A percentile compares a stretch with the other conserved stretches of the same genome.
These are phyloP conservation scores for Pleurostoma richardsiae DNA, from an alignment of 2,329 filamentous ascomycete species.

Conservation along the genomic window DNA sequence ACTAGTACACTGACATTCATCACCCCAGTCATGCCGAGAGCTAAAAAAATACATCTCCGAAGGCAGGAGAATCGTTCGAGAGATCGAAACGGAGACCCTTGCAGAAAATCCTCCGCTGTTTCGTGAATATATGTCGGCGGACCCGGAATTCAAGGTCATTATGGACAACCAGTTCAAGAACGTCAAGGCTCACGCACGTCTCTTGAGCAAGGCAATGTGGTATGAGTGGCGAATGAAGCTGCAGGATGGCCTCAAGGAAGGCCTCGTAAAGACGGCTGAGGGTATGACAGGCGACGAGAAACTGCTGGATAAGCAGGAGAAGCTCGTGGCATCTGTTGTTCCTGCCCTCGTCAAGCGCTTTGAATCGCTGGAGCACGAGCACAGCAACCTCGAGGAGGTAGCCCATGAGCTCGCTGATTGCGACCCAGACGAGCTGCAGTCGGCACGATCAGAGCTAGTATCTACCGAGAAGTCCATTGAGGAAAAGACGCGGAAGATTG, in stretches of 20 bases:
- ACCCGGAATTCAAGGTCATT: slow-evolving; percentile 73
- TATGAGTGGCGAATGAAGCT: slow-evolving; percentile 96
- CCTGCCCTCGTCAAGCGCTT: slow-evolving; percentile 60
- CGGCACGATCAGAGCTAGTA: slow-evolving; percentile 64
- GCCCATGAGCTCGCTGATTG: slow-evolving; percentile 72
- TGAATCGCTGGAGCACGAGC: slow-evolving; percentile 57
- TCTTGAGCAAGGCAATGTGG: slow-evolving; percentile 94
- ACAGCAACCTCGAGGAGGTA: slow-evolving; percentile 63
- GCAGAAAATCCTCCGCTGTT: slow-evolving; percentile 90
- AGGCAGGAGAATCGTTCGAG: slow-evolving; percentile 81
- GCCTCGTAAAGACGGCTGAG: slow-evolving; percentile 67
- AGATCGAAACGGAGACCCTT: slow-evolving; percentile 84
- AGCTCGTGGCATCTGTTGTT: slow-evolving; percentile 61
- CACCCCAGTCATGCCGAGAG: slow-evolving; percentile 70
- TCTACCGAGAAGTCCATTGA: slow-evolving; percentile 63
- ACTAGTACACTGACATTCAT: slow-evolving; percentile 17
- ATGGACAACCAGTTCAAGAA: slow-evolving; percentile 99
- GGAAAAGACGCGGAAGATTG: slow-evolving; percentile 62
- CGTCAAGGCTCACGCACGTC: slow-evolving; percentile 84
- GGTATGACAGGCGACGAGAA: slow-evolving; percentile 73
- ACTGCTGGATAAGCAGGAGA: slow-evolving; percentile 61
- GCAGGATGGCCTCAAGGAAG: slow-evolving; percentile 73
- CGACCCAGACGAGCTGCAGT: slow-evolving; percentile 72
- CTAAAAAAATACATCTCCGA: slow-evolving; percentile 96
- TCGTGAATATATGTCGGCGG: slow-evolving; percentile 82